A percentile compares a stretch with the other conserved stretches of the same genome.
Conservation (phyloP, 805 yeast genomes). For the Pichia nanzhaoensis region DNA sequence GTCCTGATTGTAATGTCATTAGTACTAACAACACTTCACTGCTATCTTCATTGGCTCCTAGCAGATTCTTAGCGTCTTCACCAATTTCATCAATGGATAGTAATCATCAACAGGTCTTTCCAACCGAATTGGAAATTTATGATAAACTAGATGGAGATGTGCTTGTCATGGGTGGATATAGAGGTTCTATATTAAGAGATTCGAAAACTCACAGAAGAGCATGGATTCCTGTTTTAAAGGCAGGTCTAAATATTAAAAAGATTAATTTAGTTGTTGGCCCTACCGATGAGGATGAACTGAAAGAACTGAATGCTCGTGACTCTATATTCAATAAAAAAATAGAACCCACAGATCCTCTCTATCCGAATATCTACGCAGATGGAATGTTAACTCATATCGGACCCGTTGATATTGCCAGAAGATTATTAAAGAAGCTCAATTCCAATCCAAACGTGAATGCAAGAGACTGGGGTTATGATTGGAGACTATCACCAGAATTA, state of each 20-base stretch:
- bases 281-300: conserved; percentile 55
- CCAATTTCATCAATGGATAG: conserved; percentile 8
- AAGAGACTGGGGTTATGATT: conserved; percentile 84
- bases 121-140: conserved; percentile 38
- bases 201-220: conserved; percentile 54
- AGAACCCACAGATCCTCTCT: neutral
- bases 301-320: conserved; percentile 34
- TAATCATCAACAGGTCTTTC: neutral
- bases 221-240: conserved; percentile 80
- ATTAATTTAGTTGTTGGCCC: conserved; percentile 72
- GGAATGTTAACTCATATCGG: conserved; percentile 79
- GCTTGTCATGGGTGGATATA: conserved; percentile 77
- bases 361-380: conserved; percentile 48
- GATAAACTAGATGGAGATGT: conserved; percentile 69
- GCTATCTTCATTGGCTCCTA: neutral
- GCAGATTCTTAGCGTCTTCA: neutral
- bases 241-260: conserved; percentile 69
- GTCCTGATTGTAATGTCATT: no score
- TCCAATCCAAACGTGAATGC: conserved; percentile 54
- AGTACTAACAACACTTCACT: neutral
- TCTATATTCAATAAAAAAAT: conserved; percentile 9
- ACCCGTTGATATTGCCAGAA: conserved; percentile 72
- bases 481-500: conserved; percentile 71
- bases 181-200: conserved; percentile 76
- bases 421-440: conserved; percentile 47